Evolutionary conservation across 2,329 filamentous ascomycete genomes (phyloP).

Genomic region (Trematosphaeria pertusa): DNA sequence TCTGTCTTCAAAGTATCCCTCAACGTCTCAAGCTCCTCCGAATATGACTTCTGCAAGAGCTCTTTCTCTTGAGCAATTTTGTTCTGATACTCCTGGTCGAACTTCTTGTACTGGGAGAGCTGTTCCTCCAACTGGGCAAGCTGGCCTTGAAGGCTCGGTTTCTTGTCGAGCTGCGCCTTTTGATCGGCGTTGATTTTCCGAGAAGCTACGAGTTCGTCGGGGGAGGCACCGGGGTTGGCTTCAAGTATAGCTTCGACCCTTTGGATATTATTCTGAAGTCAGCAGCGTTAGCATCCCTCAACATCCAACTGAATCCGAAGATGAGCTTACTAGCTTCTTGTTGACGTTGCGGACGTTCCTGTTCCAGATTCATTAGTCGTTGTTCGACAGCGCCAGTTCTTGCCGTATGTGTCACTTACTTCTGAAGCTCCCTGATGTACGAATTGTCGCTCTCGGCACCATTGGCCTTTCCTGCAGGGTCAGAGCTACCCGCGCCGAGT

Average conservation of each 20-base stretch:
- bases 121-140: conserved; percentile 76
- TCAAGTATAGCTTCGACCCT: conserved; percentile 75
- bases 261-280: conserved; percentile 68
- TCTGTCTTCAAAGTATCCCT: conserved; percentile 64
- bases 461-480: conserved; percentile 55
- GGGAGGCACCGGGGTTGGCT: conserved; percentile 72
- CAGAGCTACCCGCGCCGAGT: conserved; percentile 37
- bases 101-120: conserved; percentile 74
- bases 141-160: conserved; percentile 73
- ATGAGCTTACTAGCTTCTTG: conserved; percentile 84
- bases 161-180: conserved; percentile 78
- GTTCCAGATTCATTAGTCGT: conserved; percentile 6
- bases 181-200: conserved; percentile 84
- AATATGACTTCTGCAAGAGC: conserved; percentile 61
- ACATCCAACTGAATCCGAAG: background rate
- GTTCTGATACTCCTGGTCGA: conserved; percentile 74
- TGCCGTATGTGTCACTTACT: too few relatives aligned
- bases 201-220: conserved; percentile 74
- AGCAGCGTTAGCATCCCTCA: conserved; percentile 26
- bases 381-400: conserved; percentile 12
- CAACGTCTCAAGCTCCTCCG: conserved; percentile 63
- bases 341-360: conserved; percentile 90
- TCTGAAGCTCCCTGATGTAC: conserved; percentile 88
- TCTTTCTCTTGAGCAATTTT: conserved; percentile 66
- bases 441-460: conserved; percentile 74